Evolutionary conservation across 345 rosid species (phyloP).

Genomic region (Pseudoturritis turrita): DNA sequence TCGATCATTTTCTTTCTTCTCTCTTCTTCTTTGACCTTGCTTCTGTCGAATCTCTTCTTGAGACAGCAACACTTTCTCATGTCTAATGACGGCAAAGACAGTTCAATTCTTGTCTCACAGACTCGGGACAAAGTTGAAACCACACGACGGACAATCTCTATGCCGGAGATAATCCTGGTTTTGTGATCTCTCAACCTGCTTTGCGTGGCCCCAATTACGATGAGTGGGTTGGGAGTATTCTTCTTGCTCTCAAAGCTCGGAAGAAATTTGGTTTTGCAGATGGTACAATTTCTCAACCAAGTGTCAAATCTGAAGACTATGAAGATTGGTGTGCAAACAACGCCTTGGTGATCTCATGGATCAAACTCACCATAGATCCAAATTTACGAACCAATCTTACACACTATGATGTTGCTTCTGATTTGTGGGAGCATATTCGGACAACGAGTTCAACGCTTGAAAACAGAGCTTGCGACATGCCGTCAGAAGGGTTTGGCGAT

Average conservation of each 20-base stretch:
- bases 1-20: too few relatives aligned
- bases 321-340: not conserved
- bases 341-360: not conserved
- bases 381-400: not conserved
- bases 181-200: not conserved
- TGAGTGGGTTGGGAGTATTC: not conserved
- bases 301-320: not conserved
- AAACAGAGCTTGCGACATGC: not conserved
- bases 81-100: too few relatives aligned
- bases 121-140: too few relatives aligned
- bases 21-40: too few relatives aligned
- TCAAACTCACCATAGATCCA: not conserved
- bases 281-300: accelerated
- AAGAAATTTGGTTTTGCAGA: not conserved
- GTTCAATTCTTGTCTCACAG: too few relatives aligned
- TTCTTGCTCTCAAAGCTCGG: not conserved
- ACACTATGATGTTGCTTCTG: not conserved
- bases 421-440: not conserved
- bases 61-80: too few relatives aligned
- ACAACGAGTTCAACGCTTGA: not conserved
- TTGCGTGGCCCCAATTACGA: not conserved
- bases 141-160: too few relatives aligned
- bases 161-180: not conserved
- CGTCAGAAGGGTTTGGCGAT: not conserved
- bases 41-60: too few relatives aligned